Evolutionary conservation across 2,329 filamentous ascomycete species (phyloP).

Genomic region (Mycogone perniciosa): DNA sequence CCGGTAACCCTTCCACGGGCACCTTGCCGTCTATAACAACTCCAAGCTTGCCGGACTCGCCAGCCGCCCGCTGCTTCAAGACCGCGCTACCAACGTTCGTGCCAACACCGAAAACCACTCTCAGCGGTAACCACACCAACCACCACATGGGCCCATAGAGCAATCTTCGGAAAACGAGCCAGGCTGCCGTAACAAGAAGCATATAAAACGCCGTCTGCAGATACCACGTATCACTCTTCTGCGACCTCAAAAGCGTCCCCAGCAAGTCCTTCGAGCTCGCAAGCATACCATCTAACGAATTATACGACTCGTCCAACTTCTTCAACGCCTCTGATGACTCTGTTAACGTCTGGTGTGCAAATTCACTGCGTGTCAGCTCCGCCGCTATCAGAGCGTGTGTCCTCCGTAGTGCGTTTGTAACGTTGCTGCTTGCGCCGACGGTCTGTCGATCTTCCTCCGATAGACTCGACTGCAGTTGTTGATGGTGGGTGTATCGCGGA

Average conservation of each 20-base stretch:
- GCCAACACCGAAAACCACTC: constrained; percentile 54
- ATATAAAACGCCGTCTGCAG: constrained; percentile 84
- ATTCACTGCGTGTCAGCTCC: constrained; percentile 80
- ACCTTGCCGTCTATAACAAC: constrained; percentile 24
- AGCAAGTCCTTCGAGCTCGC: constrained; percentile 68
- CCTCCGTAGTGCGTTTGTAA: constrained; percentile 75
- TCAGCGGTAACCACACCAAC: constrained; percentile 78
- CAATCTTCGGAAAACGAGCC: constrained; percentile 79
- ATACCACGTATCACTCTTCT: constrained; percentile 98
- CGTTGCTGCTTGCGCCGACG: constrained; percentile 70
- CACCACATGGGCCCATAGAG: constrained; percentile 89
- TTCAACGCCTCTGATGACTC: constrained; percentile 78
- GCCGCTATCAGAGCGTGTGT: constrained; percentile 82
- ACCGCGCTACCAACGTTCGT: constrained; percentile 50
- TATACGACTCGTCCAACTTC: constrained; percentile 75
- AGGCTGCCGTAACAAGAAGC: constrained; percentile 67
- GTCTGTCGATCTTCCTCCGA: constrained; percentile 66
- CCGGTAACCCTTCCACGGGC: constrained; percentile 30
- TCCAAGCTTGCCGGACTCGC: constrained; percentile 20
- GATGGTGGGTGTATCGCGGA: constrained; percentile 21
- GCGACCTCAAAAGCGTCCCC: constrained; percentile 71
- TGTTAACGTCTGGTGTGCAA: constrained; percentile 81
- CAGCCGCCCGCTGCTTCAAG: constrained; percentile 28
- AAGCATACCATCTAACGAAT: constrained; percentile 69
- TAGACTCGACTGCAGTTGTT: constrained; percentile 30